These are phyloP conservation scores for Peribolospora baueri DNA, from an alignment of 768 basidiomycete species.

Conservation along the genomic window DNA sequence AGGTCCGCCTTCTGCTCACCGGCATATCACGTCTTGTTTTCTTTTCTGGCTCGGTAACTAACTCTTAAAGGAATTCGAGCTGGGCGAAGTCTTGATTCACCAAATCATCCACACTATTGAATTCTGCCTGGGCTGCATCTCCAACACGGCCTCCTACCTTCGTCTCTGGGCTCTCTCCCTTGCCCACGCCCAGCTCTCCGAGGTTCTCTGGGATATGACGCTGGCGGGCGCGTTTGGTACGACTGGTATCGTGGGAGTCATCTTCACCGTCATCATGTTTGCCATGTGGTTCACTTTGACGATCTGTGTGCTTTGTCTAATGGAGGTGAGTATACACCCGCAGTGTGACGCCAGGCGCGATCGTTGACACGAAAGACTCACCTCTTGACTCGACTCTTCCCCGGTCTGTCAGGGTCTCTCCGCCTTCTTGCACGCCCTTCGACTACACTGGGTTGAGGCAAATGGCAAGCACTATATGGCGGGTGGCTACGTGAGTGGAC, in stretches of 20 bases:
- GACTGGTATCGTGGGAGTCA: constrained; percentile 23
- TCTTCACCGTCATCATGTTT: constrained; percentile 40
- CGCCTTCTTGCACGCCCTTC: constrained; percentile 85
- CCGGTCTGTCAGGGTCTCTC: constrained; percentile 43
- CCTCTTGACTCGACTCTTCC: too few species aligned
- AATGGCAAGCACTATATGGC: constrained; percentile 92
- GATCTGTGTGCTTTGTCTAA: constrained; percentile 18
- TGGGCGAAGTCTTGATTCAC: constrained; percentile 83
- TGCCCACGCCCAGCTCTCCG: constrained; percentile 89
- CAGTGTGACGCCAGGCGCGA: too few species aligned
- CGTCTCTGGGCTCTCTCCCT: constrained; percentile 91
- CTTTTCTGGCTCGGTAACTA: background rate
- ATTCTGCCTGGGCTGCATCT: constrained; percentile 96
- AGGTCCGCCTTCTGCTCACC: constrained; percentile 5
- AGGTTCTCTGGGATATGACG: constrained; percentile 38
- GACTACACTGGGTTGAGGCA: constrained; percentile 89
- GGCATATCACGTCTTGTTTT: constrained; percentile 3
- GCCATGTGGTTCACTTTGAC: constrained; percentile 68
- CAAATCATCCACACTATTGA: constrained; percentile 91
- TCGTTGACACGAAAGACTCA: too few species aligned
- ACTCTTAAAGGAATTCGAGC: constrained; percentile 50
- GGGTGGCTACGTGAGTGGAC: constrained; percentile 16
- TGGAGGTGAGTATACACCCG: too few species aligned
- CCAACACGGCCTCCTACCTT: constrained; percentile 26
- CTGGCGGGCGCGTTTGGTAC: constrained; percentile 25